Base-by-base conservation (phyloP, 2,329 filamentous ascomycete genomes). In the Stachybotrys chlorohalonatus region DNA sequence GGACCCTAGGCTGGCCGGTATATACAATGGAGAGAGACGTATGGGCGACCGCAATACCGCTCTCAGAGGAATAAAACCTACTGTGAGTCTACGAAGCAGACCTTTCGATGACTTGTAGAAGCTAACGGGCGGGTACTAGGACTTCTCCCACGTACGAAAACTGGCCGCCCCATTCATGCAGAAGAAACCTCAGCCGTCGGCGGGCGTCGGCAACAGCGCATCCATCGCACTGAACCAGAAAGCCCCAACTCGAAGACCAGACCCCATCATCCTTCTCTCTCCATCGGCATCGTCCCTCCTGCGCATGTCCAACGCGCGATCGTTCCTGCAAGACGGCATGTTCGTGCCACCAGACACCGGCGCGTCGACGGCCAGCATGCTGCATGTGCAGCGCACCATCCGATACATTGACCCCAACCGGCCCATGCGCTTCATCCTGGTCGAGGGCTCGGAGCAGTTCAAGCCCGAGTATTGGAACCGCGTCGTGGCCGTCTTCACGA, bases 401-500 rank as follows among this genome's bases (percentile, higher is more conserved):
- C 89, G 87, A 54, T 75, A 78, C 47, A 80, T 94, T 60, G 84
- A 90, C 65, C 76, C 86, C 3, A 75, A 77, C 53, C 84, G 87
- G 15, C 86, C 90, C 1, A 84, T 94, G 66, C 89, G 92, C 50
- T 99, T 99, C 76, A 95, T 97, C 67, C 84, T 99, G 46, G 93
- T 97, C 53, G 94, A 99, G 70, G 87, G 86, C 16, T 89, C 92
- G 0, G 87, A 95, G 67, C 88, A 94, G 70, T 99, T 99, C 81
- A 95, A 96, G 70, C 94, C 94, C 0, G 92, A 97, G 68, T 96
- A 97, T 76, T 99, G 94, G 94, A 86, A 86, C 64, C 86, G 92
- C 52, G 88, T 99, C 7, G 94, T 96, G 1, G 94, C 89, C 11
- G 92, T 99, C 55, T 97, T 99, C 74, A 99, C 94, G 0, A 99